Base-by-base conservation (phyloP, 2,329 filamentous ascomycete genomes). In the Aspergillus niger region DNA sequence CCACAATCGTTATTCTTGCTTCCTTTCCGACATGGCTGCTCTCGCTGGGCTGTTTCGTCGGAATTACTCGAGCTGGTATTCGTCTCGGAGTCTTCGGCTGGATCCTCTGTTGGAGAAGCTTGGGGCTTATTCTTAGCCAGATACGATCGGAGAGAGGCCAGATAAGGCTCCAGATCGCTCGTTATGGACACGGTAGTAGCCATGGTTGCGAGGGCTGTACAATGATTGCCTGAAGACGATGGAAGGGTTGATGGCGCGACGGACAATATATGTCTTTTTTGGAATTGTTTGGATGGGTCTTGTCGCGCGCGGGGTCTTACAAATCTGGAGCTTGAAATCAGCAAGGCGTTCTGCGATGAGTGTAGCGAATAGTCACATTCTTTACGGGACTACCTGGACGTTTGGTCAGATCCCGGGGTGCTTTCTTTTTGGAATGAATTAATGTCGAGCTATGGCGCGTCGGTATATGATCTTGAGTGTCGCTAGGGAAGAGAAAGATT, bases 131-230 rank as follows among this genome's bases (percentile, higher is more conserved):
- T 57, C 52, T 53, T 58, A 13, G 59, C 63, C 28, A 73, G 65
- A 58, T 69, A 73, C 41, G 63, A 64, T 49, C 68, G 70, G 15
- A 73, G 68, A 2, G 70, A 73, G 30, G 69, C 68, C 44, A 74
- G 56, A 47, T 73, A 74, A 28, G 68, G 63, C 58, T 74, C 66
- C 20, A 73, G 54, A 15, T 73, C 71, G 51, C 64, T 68, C 7
- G 70, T 73, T 48, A 73, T 70, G n/a, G 69, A 67, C 22, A 73
- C 71, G 8, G 67, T 72, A 11, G 70, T 72, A 11, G 70, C 61
- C 71, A 73, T 73, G 52, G 32, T 64, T 41, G 62, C 53, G 32
- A 41, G 30, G 52, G 48, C 57, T 57, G 55, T 60, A 38, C 51
- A 20, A 52, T 30, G 43, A 24, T 30, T 8, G 55, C 44, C 57